phyloP scores from a whole-genome alignment of 2,329 filamentous ascomycete genomes.

The Microcera coccophila region DNA sequence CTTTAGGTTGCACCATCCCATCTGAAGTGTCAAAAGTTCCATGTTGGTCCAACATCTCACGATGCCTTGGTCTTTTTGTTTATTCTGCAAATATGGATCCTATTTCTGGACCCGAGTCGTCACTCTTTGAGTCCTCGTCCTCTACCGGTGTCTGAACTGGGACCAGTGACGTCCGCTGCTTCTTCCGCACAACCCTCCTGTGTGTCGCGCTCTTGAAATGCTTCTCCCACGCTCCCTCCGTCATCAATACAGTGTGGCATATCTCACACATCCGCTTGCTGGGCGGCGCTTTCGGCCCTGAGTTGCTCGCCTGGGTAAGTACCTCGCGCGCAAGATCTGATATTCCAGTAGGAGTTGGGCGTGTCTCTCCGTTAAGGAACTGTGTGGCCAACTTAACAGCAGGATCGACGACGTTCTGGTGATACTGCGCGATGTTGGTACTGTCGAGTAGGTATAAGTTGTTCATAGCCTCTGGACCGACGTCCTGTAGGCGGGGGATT shows the following conservation, averaged over 20 bases:
- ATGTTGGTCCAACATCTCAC: too few relatives aligned
- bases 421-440: slow-evolving; percentile 62
- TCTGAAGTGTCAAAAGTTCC: too few relatives aligned
- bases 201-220: slow-evolving; percentile 38
- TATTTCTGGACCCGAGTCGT: slow-evolving; percentile 26
- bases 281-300: slow-evolving; percentile 50
- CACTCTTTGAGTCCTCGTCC: slow-evolving; percentile 7
- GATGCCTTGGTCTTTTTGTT: slow-evolving; percentile 6
- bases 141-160: slow-evolving; percentile 21
- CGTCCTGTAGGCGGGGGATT: slow-evolving; percentile 61
- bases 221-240: slow-evolving; percentile 46
- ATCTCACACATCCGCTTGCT: slow-evolving; percentile 64
- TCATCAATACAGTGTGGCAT: slow-evolving; percentile 63
- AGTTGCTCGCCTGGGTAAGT: slow-evolving; percentile 47
- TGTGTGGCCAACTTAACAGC: slow-evolving; percentile 58
- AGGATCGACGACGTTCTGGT: slow-evolving; percentile 58
- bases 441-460: slow-evolving; percentile 78
- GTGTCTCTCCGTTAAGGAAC: slow-evolving; percentile 57
- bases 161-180: slow-evolving; percentile 37
- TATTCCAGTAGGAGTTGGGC: slow-evolving; percentile 49
- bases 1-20: too few relatives aligned
- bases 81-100: slow-evolving; percentile 26
- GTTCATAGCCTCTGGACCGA: slow-evolving; percentile 46
- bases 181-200: slow-evolving; percentile 32
- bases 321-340: slow-evolving; percentile 50